Base-by-base conservation (phyloP, 306 rosid species). In the Cucurbita ficifolia region DNA sequence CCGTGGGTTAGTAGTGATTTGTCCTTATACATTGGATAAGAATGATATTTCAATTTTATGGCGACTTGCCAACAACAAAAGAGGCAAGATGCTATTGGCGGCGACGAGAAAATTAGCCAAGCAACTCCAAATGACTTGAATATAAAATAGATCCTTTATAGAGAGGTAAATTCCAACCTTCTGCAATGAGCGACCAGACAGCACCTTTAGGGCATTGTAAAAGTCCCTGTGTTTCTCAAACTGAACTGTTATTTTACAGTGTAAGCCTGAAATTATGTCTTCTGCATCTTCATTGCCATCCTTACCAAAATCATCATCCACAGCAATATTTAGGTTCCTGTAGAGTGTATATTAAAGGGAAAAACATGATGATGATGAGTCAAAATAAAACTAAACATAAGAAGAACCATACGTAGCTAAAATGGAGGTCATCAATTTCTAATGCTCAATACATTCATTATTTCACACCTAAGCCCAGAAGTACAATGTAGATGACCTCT, bases 241-340 rank as follows among this genome's bases (percentile, higher is more conserved):
- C 87, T 94, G 98, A 83, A 89, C 96, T 65, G 89, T 87, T 74
- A 94, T 83, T 88, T 86, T 94, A 83, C 97, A 94, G 80, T 86
- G 88, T 67, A 94, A 92, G 70, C 97, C 97, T 2, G 92, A 82
- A 78, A 89, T 88, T 78, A 94, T 73, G 79, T 77, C 87, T 56
- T 24, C 85, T 60, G 79, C 79, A 43, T 86, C 96, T 77, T 89
- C 88, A 24, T 80, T 71, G 46, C 77, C 87, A 77, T 87, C 89
- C 87, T 90, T 86, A 63, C 82, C 85, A 59, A 83, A 81, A 80
- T 82, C 87, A 84, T 89, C 80, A 73, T 90, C 98, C 89, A 81
- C 98, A 8, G 92, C 88, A 84, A 90, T 90, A 86, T 84, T 79
- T 80, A 94, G 90, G 84, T 90, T 89, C 92, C 98, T 90, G 76